phyloP scores from a whole-genome alignment of 225 moss, liverwort and hornwort genomes.

The Sphagnum tenellum region DNA sequence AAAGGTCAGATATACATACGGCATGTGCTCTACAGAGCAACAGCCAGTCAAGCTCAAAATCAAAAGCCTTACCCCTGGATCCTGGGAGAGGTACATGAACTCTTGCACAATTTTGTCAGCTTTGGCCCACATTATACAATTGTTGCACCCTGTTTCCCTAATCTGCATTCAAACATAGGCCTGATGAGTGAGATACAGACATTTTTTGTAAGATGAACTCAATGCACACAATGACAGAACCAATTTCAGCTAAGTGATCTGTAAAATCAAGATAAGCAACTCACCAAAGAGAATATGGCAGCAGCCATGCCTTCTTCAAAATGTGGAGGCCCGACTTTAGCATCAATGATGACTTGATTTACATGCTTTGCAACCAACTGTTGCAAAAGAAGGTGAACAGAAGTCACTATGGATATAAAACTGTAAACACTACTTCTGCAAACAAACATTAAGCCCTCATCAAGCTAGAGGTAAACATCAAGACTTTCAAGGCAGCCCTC shows the following conservation, averaged over 20 bases:
- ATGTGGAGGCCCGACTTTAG: slow-evolving; percentile 83
- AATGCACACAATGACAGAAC: no score
- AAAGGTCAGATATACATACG: no score
- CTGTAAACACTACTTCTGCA: no score
- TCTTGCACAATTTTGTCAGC: slow-evolving; percentile 63
- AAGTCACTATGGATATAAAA: no score
- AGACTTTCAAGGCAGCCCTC: no score
- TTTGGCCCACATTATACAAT: slow-evolving; percentile 90
- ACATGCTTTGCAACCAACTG: slow-evolving; percentile 65
- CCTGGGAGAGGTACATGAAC: slow-evolving; percentile 26
- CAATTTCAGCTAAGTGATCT: no score
- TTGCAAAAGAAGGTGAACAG: background rate
- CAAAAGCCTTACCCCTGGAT: slow-evolving; percentile 27
- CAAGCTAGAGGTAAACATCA: no score
- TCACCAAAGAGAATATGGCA: slow-evolving; percentile 66
- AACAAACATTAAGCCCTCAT: no score
- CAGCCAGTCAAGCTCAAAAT: no score
- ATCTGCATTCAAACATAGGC: slow-evolving; percentile 31
- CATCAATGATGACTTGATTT: slow-evolving; percentile 82
- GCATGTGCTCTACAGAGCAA: no score
- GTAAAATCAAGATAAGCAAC: background rate
- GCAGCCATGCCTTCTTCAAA: slow-evolving; percentile 63
- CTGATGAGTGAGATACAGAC: no score
- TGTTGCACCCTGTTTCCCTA: slow-evolving; percentile 49
- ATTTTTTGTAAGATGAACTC: no score